A percentile compares a stretch with the other conserved stretches of the same genome.
These are phyloP conservation scores for Euphorbia neoarborescens DNA, from an alignment of 441 rosid genomes.

Conservation along the genomic window DNA sequence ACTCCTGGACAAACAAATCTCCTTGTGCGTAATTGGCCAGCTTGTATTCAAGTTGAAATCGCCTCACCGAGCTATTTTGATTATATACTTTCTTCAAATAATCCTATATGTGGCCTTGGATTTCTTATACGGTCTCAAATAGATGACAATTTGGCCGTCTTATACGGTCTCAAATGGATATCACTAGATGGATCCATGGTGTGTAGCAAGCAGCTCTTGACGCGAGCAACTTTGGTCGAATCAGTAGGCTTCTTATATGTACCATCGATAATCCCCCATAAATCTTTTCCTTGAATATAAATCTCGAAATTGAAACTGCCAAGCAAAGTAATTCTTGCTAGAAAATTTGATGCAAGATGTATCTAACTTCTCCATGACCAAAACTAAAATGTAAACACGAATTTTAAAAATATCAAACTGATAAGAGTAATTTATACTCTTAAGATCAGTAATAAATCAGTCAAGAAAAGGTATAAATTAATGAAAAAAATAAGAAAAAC, in stretches of 20 bases:
- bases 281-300: constrained; percentile 9
- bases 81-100: too few species aligned
- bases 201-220: background rate
- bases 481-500: too few species aligned
- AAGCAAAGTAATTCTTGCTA: constrained; percentile 1
- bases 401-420: too few species aligned
- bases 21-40: background rate
- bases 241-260: background rate
- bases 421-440: too few species aligned
- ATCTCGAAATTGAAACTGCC: background rate
- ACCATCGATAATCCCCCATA: background rate
- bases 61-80: background rate
- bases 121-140: background rate
- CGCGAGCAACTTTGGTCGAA: background rate
- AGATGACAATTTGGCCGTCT: too few species aligned
- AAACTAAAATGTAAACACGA: background rate
- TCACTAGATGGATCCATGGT: constrained; percentile 1
- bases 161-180: too few species aligned
- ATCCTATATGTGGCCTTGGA: background rate
- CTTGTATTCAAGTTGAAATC: background rate
- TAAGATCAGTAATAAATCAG: too few species aligned
- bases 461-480: too few species aligned
- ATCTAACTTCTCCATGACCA: background rate
- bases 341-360: background rate
- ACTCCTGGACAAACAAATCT: too few species aligned